Evolutionary conservation across 768 basidiomycete genomes (phyloP).

Genomic region (Russula olivacea): DNA sequence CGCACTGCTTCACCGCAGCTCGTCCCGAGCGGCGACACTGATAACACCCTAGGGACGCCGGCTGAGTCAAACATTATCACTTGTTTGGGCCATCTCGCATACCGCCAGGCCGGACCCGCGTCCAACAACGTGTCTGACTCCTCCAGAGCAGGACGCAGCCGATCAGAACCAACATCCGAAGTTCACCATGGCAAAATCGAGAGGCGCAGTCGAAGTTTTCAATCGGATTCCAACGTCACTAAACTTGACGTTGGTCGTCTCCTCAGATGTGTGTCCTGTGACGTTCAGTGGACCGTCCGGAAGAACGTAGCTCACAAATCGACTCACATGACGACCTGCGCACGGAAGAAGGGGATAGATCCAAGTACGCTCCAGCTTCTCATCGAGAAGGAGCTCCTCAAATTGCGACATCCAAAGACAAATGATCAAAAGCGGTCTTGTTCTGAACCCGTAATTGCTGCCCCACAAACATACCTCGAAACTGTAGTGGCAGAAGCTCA

Average conservation of each 20-base stretch:
- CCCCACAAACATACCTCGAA: slow-evolving; percentile 22
- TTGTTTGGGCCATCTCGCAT: slow-evolving; percentile 11
- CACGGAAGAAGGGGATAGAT: slow-evolving; percentile 50
- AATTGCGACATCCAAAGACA: neutral
- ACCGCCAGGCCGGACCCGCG: neutral
- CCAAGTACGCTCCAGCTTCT: slow-evolving; percentile 51
- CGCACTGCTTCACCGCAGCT: neutral
- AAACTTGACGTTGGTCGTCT: slow-evolving; percentile 45
- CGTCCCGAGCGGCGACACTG: neutral
- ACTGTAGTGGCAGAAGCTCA: slow-evolving; percentile 17
- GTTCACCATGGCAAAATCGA: neutral
- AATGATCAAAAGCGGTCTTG: neutral
- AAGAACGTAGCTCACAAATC: slow-evolving; percentile 61
- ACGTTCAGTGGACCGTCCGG: slow-evolving; percentile 58
- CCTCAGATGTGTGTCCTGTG: slow-evolving; percentile 58
- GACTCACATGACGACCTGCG: slow-evolving; percentile 61
- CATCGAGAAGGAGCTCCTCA: slow-evolving; percentile 43
- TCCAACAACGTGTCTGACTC: neutral
- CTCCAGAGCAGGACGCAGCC: neutral
- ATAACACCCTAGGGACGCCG: neutral
- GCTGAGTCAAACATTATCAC: slow-evolving; percentile 1
- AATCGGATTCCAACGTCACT: slow-evolving; percentile 34
- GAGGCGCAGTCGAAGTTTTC: slow-evolving; percentile 15
- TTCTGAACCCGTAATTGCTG: neutral
- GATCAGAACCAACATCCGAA: neutral